Evolutionary conservation across 2,329 filamentous ascomycete species (phyloP).

Genomic region (Onygenales sp.): DNA sequence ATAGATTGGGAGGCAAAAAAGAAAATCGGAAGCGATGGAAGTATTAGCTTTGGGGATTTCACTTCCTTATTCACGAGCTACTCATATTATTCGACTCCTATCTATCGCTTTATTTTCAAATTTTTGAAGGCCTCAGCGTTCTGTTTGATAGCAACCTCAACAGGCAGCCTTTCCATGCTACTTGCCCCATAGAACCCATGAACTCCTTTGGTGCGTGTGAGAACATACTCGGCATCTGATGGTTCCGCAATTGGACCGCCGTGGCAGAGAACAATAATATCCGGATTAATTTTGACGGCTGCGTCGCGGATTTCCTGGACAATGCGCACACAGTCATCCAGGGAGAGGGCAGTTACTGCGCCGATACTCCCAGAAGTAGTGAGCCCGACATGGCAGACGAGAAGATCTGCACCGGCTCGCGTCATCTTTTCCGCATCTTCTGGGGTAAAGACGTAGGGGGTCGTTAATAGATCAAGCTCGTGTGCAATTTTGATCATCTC

Average conservation of each 20-base stretch:
- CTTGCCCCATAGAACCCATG: slow-evolving; percentile 65
- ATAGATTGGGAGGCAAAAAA: no score
- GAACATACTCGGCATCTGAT: slow-evolving; percentile 53
- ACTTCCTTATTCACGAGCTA: not conserved
- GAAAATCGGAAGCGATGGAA: no score
- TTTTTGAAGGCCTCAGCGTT: slow-evolving; percentile 47
- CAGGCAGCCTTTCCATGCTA: slow-evolving; percentile 59
- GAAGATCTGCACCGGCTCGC: slow-evolving; percentile 53
- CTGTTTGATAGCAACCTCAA: slow-evolving; percentile 55
- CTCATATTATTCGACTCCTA: not conserved
- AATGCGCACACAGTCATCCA: slow-evolving; percentile 54
- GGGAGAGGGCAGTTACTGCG: slow-evolving; percentile 48
- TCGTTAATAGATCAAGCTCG: slow-evolving; percentile 53
- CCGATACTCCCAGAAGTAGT: slow-evolving; percentile 58
- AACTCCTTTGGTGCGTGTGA: slow-evolving; percentile 51
- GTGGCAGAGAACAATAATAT: slow-evolving; percentile 60
- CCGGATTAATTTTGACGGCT: slow-evolving; percentile 44
- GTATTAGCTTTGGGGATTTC: not conserved
- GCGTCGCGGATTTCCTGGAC: slow-evolving; percentile 57
- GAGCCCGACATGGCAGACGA: slow-evolving; percentile 61
- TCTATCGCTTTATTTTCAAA: slow-evolving; percentile 1
- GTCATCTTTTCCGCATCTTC: slow-evolving; percentile 56
- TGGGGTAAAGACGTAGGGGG: slow-evolving; percentile 59
- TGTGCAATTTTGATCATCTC: slow-evolving; percentile 55
- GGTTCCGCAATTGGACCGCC: slow-evolving; percentile 59